Conservation (phyloP, 2,329 filamentous ascomycete species). For the Fusarium proliferatum region DNA sequence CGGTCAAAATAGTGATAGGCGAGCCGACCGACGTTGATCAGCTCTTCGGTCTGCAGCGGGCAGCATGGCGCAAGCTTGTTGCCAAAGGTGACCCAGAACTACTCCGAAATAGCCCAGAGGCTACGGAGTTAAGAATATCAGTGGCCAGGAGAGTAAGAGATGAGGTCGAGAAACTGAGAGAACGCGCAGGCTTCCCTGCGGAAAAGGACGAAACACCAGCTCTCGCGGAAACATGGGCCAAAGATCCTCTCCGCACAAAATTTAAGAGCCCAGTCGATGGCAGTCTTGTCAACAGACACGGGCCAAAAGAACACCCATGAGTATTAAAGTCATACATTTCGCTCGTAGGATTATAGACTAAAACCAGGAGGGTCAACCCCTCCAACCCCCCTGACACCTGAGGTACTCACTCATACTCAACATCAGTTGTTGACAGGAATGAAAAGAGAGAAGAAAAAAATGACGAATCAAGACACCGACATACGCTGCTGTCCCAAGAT, state of each 20-base stretch:
- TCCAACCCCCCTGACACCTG: slow-evolving; percentile 12
- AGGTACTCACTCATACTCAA: slow-evolving; percentile 1
- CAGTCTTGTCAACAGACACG: slow-evolving; percentile 59
- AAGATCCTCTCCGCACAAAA: slow-evolving; percentile 59
- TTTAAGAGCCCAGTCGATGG: slow-evolving; percentile 67
- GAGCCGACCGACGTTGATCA: slow-evolving; percentile 78
- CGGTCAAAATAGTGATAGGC: slow-evolving; percentile 80
- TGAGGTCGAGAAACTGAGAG: slow-evolving; percentile 82
- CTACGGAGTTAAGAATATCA: slow-evolving; percentile 76
- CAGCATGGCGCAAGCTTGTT: slow-evolving; percentile 77
- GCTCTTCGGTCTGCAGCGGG: slow-evolving; percentile 81
- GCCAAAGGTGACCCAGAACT: slow-evolving; percentile 59
- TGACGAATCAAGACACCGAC: slow-evolving; percentile 13
- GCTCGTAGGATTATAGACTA: slow-evolving; percentile 28
- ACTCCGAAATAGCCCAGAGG: slow-evolving; percentile 65
- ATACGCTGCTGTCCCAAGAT: slow-evolving; percentile 24
- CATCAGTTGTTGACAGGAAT: slow-evolving; percentile 27
- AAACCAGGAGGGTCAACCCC: slow-evolving; percentile 6
- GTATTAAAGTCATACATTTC: slow-evolving; percentile 21
- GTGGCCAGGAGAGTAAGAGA: slow-evolving; percentile 81
- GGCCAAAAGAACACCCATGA: slow-evolving; percentile 23
- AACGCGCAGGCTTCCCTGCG: slow-evolving; percentile 73
- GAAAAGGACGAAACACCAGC: slow-evolving; percentile 84
- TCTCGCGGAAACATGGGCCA: slow-evolving; percentile 83
- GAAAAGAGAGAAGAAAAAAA: neutral